Conservation (phyloP, 495 filamentous ascomycete species). For the Talaromyces wortmannii region DNA sequence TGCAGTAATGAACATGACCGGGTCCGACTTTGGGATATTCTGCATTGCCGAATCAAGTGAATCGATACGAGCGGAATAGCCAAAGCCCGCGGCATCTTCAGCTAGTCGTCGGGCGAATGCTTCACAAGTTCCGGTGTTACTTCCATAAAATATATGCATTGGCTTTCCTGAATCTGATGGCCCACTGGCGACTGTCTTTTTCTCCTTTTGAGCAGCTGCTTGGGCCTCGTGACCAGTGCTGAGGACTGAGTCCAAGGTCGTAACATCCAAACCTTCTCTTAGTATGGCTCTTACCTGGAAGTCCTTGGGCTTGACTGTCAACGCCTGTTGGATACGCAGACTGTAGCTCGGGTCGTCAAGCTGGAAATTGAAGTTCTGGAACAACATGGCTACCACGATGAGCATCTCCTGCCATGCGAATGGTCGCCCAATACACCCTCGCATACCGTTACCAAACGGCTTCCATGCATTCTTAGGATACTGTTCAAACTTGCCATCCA, state of each 20-base stretch:
- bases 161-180: slow-evolving; percentile 24
- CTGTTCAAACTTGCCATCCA: slow-evolving; percentile 52
- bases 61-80: slow-evolving; percentile 49
- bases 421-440: slow-evolving; percentile 60
- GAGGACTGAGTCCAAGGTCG: slow-evolving; percentile 47
- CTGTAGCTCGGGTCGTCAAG: slow-evolving; percentile 48
- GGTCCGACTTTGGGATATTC: slow-evolving; percentile 53
- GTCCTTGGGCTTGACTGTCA: slow-evolving; percentile 71
- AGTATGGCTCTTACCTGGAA: slow-evolving; percentile 63
- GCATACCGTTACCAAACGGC: slow-evolving; percentile 38
- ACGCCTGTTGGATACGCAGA: slow-evolving; percentile 57
- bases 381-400: slow-evolving; percentile 45
- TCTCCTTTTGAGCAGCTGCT: not conserved
- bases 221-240: slow-evolving; percentile 13
- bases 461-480: slow-evolving; percentile 57
- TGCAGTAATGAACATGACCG: slow-evolving; percentile 60
- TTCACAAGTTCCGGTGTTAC: slow-evolving; percentile 72
- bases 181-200: not conserved
- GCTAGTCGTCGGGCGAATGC: slow-evolving; percentile 58
- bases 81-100: slow-evolving; percentile 48
- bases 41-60: slow-evolving; percentile 55
- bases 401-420: slow-evolving; percentile 61
- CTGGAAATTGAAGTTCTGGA: slow-evolving; percentile 58
- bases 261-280: slow-evolving; percentile 51
- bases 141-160: slow-evolving; percentile 67